Conservation (phyloP, 805 yeast genomes). For the Kluyveromyces dobzhanskii region DNA sequence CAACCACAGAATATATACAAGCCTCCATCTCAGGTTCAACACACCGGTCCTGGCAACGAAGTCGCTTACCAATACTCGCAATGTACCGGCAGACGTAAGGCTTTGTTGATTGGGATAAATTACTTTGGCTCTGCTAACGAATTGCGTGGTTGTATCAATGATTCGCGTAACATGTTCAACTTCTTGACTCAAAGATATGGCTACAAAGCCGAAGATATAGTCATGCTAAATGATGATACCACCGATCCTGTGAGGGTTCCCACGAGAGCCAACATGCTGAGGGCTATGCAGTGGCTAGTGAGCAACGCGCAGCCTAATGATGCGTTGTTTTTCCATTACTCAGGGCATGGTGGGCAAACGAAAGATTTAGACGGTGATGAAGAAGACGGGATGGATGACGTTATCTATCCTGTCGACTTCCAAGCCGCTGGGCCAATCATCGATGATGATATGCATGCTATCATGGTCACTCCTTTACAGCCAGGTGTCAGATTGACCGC, state of each 20-base stretch:
- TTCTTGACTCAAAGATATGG: constrained; percentile 39
- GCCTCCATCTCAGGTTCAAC: constrained; percentile 20
- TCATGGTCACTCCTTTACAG: constrained; percentile 60
- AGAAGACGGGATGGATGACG: constrained; percentile 64
- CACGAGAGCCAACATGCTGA: constrained; percentile 56
- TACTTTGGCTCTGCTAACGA: constrained; percentile 56
- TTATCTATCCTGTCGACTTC: constrained; percentile 67
- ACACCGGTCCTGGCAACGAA: constrained; percentile 18
- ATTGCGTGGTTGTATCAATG: constrained; percentile 76
- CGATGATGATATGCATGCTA: constrained; percentile 68
- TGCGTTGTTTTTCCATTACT: constrained; percentile 71
- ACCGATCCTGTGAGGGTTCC: constrained; percentile 44
- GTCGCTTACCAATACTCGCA: constrained; percentile 48
- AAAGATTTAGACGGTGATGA: constrained; percentile 67
- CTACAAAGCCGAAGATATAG: constrained; percentile 47
- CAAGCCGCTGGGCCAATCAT: constrained; percentile 56
- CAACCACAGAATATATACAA: constrained; percentile 16
- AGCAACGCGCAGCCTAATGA: constrained; percentile 67
- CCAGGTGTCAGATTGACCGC: constrained; percentile 74
- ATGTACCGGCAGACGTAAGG: constrained; percentile 67
- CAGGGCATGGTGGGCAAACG: constrained; percentile 81
- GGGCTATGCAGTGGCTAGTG: constrained; percentile 80
- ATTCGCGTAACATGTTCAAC: constrained; percentile 46
- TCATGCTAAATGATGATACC: constrained; percentile 51
- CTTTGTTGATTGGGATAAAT: constrained; percentile 70